phyloP scores from a whole-genome alignment of 2,329 filamentous ascomycete species.

The Hymenoscyphus linearis region DNA sequence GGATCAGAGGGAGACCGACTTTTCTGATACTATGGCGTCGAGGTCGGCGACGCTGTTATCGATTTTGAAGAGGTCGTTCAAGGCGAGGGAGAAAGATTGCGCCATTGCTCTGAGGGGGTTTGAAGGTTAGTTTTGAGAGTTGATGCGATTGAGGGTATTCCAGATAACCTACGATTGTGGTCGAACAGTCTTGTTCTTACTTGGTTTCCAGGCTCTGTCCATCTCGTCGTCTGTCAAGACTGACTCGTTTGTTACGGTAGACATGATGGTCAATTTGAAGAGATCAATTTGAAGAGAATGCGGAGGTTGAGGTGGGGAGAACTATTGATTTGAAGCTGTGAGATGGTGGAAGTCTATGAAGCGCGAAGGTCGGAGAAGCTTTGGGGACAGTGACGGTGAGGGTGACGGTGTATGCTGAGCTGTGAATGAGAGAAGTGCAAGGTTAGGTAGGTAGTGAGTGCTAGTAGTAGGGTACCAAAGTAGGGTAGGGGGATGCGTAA shows the following conservation, averaged over 20 bases:
- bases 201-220: conserved; percentile 77
- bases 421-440: too few species aligned
- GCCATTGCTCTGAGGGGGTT: conserved; percentile 66
- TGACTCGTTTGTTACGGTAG: background rate
- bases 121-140: conserved; percentile 9
- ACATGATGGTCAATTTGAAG: background rate
- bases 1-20: conserved; percentile 45
- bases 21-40: conserved; percentile 70
- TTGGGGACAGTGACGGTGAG: too few species aligned
- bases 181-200: conserved; percentile 47
- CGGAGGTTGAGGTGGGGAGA: background rate
- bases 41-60: conserved; percentile 72
- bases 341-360: background rate
- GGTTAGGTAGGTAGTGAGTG: background rate
- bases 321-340: background rate
- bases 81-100: conserved; percentile 76
- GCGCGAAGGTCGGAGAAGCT: background rate
- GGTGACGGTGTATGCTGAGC: too few species aligned
- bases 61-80: conserved; percentile 86
- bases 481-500: background rate
- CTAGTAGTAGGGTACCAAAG: background rate
- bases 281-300: background rate
- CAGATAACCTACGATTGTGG: conserved; percentile 70
- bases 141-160: background rate
- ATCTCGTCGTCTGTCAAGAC: conserved; percentile 59